These are phyloP conservation scores for Alternaria novae-zelandiae DNA, from an alignment of 2,329 filamentous ascomycete genomes.

Conservation along the genomic window DNA sequence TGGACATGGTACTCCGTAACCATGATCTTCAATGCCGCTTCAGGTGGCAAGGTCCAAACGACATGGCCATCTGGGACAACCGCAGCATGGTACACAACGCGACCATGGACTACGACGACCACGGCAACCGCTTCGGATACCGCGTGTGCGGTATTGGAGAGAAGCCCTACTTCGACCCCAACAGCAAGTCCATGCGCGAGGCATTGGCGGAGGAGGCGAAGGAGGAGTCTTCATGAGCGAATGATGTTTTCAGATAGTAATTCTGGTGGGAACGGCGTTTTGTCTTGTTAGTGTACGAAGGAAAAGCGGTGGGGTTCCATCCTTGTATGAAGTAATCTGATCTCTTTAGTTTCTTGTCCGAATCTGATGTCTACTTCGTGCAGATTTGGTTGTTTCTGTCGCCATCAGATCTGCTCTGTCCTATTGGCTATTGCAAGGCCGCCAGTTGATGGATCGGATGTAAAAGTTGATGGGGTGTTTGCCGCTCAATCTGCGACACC, in stretches of 20 bases:
- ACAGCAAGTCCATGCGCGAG: constrained; percentile 56
- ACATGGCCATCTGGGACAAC: constrained; percentile 67
- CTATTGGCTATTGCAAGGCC: neutral
- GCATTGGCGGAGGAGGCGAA: constrained; percentile 31
- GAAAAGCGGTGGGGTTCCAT: neutral
- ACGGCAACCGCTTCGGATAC: constrained; percentile 60
- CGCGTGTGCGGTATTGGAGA: constrained; percentile 63
- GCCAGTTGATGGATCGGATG: neutral
- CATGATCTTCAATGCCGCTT: constrained; percentile 52
- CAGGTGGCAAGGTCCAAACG: constrained; percentile 39
- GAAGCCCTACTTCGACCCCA: constrained; percentile 60
- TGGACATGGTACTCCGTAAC: constrained; percentile 35
- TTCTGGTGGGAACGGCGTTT: neutral
- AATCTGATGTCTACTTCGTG: neutral
- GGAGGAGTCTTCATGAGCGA: neutral
- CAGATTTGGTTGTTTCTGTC: neutral
- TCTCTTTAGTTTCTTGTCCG: neutral
- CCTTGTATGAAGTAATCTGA: neutral
- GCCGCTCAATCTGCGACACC: neutral
- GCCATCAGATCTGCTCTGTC: neutral
- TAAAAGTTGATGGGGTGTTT: neutral
- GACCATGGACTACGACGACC: constrained; percentile 64
- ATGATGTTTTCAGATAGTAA: neutral
- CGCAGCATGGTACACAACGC: constrained; percentile 62
- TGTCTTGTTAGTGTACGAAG: neutral